Percentiles rank a stretch among this genome's conserved stretches.
Evolutionary conservation across 2,329 filamentous ascomycete species (phyloP).

Genomic region (Aspergillus unguis): DNA sequence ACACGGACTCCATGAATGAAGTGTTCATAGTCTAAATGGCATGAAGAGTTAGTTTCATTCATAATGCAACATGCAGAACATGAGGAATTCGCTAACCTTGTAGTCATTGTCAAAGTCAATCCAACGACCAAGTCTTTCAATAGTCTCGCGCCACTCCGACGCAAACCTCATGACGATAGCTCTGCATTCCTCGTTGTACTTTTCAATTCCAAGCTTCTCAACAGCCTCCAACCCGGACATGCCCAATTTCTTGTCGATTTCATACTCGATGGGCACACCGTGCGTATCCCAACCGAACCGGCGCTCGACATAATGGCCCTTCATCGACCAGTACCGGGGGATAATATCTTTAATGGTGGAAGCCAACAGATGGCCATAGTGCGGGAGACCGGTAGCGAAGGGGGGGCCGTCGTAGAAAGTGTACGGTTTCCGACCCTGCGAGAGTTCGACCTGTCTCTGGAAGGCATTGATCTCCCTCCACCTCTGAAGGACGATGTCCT

Average conservation of each 20-base stretch:
- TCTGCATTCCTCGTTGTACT: constrained; percentile 88
- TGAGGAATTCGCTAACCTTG: constrained; percentile 56
- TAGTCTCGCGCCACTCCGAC: constrained; percentile 79
- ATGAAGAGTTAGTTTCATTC: constrained; percentile 6
- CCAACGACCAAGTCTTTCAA: constrained; percentile 88
- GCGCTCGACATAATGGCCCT: constrained; percentile 86
- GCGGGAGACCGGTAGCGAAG: constrained; percentile 68
- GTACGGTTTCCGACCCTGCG: constrained; percentile 75
- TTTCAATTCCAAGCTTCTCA: constrained; percentile 76
- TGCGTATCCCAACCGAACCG: constrained; percentile 96
- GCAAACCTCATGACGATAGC: constrained; percentile 92
- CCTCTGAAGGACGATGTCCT: constrained; percentile 76
- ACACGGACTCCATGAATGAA: constrained; percentile 92
- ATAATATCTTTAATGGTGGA: constrained; percentile 98
- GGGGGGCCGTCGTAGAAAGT: constrained; percentile 92
- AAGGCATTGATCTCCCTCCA: constrained; percentile 95
- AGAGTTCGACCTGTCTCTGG: constrained; percentile 80
- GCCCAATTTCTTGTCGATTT: constrained; percentile 93
- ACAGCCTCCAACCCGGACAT: constrained; percentile 87
- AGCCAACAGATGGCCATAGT: constrained; percentile 75
- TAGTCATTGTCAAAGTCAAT: constrained; percentile 98
- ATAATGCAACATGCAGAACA: too few relatives aligned
- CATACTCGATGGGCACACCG: constrained; percentile 90
- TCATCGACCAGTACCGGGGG: constrained; percentile 96
- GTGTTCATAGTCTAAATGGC: constrained; percentile 74